phyloP scores from a whole-genome alignment of 1,284 basidiomycete species.

The Sporisorium graminicola region DNA sequence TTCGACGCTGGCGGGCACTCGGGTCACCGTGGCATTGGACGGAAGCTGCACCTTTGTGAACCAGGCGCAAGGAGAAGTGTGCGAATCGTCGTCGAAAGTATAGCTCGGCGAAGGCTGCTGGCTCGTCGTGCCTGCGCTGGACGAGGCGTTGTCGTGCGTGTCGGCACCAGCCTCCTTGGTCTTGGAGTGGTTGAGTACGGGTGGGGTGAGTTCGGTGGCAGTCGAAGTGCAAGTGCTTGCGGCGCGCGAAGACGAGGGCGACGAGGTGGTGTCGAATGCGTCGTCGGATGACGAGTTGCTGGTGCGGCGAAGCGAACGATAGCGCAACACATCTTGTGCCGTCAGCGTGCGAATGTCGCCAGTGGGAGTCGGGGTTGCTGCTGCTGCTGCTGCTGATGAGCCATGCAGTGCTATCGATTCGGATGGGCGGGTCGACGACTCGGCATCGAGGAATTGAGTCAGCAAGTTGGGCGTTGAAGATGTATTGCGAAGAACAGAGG shows the following conservation, averaged over 20 bases:
- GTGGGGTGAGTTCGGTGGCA: slow-evolving; percentile 47
- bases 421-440: slow-evolving; percentile 7
- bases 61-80: slow-evolving; percentile 24
- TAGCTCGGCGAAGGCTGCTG: slow-evolving; percentile 27
- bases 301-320: slow-evolving; percentile 37
- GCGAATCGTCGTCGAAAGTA: slow-evolving; percentile 16
- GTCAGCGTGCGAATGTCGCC: slow-evolving; percentile 32
- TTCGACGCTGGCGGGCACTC: slow-evolving; percentile 32
- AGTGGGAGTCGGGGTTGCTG: slow-evolving; percentile 5
- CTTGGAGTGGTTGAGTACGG: slow-evolving; percentile 23
- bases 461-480: slow-evolving; percentile 62
- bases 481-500: slow-evolving; percentile 52
- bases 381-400: background rate
- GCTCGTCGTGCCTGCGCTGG: slow-evolving; percentile 14
- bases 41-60: slow-evolving; percentile 55
- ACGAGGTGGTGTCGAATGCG: slow-evolving; percentile 43
- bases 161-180: slow-evolving; percentile 12
- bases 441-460: slow-evolving; percentile 31
- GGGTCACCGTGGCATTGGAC: slow-evolving; percentile 46
- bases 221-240: slow-evolving; percentile 50
- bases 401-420: background rate
- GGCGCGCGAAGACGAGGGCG: slow-evolving; percentile 41
- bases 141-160: background rate
- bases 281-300: slow-evolving; percentile 49
- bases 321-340: slow-evolving; percentile 37